A percentile compares a stretch with the other conserved stretches of the same genome.
phyloP scores from a whole-genome alignment of 495 filamentous ascomycete species.

The Xylaria curta region DNA sequence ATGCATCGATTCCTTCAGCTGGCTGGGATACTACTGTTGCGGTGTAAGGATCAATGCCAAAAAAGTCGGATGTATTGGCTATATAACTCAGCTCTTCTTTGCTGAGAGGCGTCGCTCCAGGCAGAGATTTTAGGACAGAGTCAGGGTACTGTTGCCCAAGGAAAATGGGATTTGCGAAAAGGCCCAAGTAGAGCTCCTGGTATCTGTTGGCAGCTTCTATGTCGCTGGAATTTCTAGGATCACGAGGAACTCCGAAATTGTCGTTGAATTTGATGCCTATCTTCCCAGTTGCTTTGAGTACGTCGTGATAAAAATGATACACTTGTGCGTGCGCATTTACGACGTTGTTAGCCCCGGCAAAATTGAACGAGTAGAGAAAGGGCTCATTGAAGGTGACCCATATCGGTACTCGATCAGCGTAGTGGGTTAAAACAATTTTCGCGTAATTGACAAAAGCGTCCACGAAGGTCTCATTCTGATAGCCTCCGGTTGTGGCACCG shows the following conservation, averaged over 20 bases:
- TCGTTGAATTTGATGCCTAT: constrained; percentile 64
- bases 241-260: constrained; percentile 64
- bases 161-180: constrained; percentile 59
- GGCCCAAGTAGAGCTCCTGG: constrained; percentile 63
- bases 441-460: constrained; percentile 60
- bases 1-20: constrained; percentile 44
- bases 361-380: constrained; percentile 23
- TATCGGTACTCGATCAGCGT: constrained; percentile 58
- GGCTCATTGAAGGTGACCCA: constrained; percentile 67
- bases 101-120: constrained; percentile 35
- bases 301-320: constrained; percentile 60
- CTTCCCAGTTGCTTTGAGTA: constrained; percentile 58
- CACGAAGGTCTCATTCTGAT: constrained; percentile 55
- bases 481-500: constrained; percentile 12
- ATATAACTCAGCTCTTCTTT: constrained; percentile 44
- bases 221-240: constrained; percentile 56
- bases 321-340: constrained; percentile 58
- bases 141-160: constrained; percentile 50
- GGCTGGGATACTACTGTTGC: constrained; percentile 49
- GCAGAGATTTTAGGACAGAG: not conserved
- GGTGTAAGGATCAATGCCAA: constrained; percentile 55
- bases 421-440: constrained; percentile 51
- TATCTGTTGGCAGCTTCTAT: constrained; percentile 58
- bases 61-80: constrained; percentile 50
- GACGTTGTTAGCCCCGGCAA: constrained; percentile 38